phyloP scores from a whole-genome alignment of 2,329 filamentous ascomycete species.

The Neonectria punicea region DNA sequence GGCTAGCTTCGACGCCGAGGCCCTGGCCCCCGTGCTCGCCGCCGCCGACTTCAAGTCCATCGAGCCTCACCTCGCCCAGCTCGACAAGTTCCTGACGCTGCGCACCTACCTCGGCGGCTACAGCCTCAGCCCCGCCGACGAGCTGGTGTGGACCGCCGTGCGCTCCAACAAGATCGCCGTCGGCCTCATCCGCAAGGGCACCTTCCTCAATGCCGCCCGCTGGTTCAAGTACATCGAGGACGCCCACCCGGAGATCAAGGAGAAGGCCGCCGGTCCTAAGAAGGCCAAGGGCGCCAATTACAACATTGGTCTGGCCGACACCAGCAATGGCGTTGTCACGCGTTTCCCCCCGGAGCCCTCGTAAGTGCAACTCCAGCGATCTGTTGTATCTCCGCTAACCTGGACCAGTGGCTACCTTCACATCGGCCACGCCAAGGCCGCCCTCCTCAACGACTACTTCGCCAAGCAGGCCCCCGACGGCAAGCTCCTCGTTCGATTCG shows the following conservation, averaged over 20 bases:
- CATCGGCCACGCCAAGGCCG: conserved; percentile 95
- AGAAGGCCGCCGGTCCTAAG: conserved; percentile 67
- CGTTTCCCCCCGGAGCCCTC: conserved; percentile 95
- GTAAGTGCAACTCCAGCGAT: conserved; percentile 55
- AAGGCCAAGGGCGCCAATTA: conserved; percentile 84
- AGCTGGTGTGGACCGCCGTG: conserved; percentile 84
- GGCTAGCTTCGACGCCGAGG: conserved; percentile 42
- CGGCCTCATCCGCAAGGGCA: conserved; percentile 81
- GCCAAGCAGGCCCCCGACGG: conserved; percentile 93
- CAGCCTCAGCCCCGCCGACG: conserved; percentile 78
- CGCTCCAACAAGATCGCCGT: conserved; percentile 86
- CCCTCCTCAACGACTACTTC: conserved; percentile 95
- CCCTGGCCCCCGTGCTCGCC: conserved; percentile 39
- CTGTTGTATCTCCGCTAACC: conserved; percentile 26
- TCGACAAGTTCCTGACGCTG: conserved; percentile 89
- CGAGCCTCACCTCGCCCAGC: conserved; percentile 76
- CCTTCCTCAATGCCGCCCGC: conserved; percentile 79
- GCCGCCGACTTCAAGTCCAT: conserved; percentile 78
- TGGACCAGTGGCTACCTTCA: conserved; percentile 79
- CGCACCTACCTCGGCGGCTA: conserved; percentile 89
- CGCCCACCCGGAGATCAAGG: conserved; percentile 79
- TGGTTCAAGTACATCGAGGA: conserved; percentile 92
- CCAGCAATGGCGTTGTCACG: conserved; percentile 89
- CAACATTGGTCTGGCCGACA: conserved; percentile 86
- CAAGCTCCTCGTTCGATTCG: conserved; percentile 89